phyloP scores from a whole-genome alignment of 331 rosid genomes.

The Saraca asoca region DNA sequence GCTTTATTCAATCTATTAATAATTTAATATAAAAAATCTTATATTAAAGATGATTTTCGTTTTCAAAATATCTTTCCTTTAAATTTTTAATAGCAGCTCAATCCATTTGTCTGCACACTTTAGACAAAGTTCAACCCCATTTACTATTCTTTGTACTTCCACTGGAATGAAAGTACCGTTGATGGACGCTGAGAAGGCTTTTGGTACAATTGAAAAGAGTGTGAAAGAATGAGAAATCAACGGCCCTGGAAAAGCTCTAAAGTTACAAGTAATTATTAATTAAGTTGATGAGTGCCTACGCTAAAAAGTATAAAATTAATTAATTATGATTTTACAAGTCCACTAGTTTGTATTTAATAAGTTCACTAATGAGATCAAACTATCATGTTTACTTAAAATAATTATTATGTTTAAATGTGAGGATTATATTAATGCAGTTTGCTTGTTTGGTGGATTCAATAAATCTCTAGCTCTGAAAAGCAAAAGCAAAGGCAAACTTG shows the following conservation, averaged over 20 bases:
- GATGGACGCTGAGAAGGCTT: slow-evolving; percentile 47
- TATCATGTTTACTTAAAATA: slow-evolving; percentile 9
- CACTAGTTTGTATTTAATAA: neutral
- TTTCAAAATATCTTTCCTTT: too few relatives aligned
- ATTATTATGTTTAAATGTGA: slow-evolving; percentile 11
- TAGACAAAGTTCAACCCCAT: slow-evolving; percentile 19
- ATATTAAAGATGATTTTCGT: too few relatives aligned
- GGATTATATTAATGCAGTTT: slow-evolving; percentile 17
- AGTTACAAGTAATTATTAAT: neutral
- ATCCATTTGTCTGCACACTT: slow-evolving; percentile 17
- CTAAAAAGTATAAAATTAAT: too few relatives aligned
- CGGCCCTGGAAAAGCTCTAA: neutral
- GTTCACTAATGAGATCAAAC: slow-evolving; percentile 8
- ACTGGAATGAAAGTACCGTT: slow-evolving; percentile 15
- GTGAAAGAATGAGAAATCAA: too few relatives aligned
- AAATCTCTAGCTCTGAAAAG: slow-evolving; percentile 16
- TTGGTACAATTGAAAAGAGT: neutral
- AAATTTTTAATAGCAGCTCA: too few relatives aligned
- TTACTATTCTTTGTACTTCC: neutral
- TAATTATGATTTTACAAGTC: slow-evolving; percentile 1
- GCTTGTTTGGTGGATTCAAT: slow-evolving; percentile 17
- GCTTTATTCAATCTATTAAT: too few relatives aligned
- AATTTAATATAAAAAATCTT: too few relatives aligned
- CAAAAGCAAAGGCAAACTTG: neutral
- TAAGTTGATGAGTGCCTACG: neutral